Evolutionary conservation across 73 alveolate species (phyloP).

Genomic region (Uronychia setigera): DNA sequence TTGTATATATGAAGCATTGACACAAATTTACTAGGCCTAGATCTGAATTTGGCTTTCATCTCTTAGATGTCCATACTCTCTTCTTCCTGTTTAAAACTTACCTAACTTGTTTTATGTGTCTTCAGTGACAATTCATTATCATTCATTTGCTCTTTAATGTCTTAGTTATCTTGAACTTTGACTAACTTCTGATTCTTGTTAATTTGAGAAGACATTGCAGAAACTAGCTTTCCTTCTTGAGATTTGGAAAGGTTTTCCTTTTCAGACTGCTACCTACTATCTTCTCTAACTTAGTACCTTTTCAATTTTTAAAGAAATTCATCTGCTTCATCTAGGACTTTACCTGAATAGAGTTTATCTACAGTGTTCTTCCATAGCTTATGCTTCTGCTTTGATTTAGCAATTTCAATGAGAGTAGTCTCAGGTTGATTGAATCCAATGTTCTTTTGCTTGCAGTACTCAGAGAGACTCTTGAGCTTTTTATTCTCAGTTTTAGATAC

Average conservation of each 20-base stretch:
- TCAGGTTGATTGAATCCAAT: background rate
- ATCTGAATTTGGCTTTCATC: no score
- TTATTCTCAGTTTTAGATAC: background rate
- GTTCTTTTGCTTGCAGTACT: background rate
- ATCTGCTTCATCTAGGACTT: conserved; percentile 4
- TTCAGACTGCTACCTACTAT: background rate
- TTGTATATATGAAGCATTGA: no score
- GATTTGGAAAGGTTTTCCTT: background rate
- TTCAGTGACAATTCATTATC: no score
- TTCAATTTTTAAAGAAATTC: background rate
- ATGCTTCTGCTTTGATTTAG: background rate
- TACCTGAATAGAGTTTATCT: background rate
- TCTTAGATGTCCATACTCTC: no score
- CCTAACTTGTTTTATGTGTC: no score
- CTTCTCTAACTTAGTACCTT: background rate
- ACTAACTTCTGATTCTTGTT: no score
- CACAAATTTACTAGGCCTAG: no score
- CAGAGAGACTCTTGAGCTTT: background rate
- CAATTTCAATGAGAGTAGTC: background rate
- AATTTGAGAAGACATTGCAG: no score
- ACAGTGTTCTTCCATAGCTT: background rate
- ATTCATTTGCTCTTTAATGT: no score
- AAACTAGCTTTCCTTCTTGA: background rate
- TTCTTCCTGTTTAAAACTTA: no score
- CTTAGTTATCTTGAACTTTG: no score